Conservation (phyloP, 23 red algal species). For the Gracilaria vermiculophylla region DNA sequence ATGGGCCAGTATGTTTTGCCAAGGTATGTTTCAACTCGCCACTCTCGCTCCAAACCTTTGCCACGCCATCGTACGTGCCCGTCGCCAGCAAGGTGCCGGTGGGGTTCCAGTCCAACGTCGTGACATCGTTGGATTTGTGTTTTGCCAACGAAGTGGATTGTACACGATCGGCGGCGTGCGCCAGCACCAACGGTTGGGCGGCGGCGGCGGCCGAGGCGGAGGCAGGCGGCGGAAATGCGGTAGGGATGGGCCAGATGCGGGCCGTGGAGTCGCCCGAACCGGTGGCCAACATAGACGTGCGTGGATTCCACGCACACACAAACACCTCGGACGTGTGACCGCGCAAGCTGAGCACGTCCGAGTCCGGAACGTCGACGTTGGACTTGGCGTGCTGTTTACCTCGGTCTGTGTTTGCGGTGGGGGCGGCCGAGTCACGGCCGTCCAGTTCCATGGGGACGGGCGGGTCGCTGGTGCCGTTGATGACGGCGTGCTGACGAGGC, state of each 20-base stretch:
- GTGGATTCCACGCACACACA: constrained; percentile 94
- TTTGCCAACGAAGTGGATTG: neutral
- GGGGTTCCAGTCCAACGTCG: constrained; percentile 88
- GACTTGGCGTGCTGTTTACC: neutral
- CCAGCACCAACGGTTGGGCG: constrained; percentile 54
- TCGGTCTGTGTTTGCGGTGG: neutral
- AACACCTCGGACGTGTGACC: constrained; percentile 94
- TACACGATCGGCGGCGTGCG: constrained; percentile 32
- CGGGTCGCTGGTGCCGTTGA: constrained; percentile 3
- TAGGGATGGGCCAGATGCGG: constrained; percentile 91
- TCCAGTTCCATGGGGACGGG: constrained; percentile 42
- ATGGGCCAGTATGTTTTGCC: constrained; percentile 73
- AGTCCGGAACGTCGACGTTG: constrained; percentile 48
- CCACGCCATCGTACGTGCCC: constrained; percentile 83
- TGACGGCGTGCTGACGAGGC: neutral
- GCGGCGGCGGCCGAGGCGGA: constrained; percentile 56
- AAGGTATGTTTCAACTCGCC: constrained; percentile 74
- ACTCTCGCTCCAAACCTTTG: constrained; percentile 80
- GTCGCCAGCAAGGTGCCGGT: constrained; percentile 73
- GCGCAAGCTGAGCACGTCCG: constrained; percentile 67
- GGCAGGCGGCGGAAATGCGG: constrained; percentile 1
- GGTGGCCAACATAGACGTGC: constrained; percentile 69
- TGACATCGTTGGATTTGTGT: constrained; percentile 79
- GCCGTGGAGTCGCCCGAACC: constrained; percentile 93
- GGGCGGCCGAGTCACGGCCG: constrained; percentile 15